These are phyloP conservation scores for Boletus rubroflammeus DNA, from an alignment of 768 basidiomycete genomes.

Conservation along the genomic window DNA sequence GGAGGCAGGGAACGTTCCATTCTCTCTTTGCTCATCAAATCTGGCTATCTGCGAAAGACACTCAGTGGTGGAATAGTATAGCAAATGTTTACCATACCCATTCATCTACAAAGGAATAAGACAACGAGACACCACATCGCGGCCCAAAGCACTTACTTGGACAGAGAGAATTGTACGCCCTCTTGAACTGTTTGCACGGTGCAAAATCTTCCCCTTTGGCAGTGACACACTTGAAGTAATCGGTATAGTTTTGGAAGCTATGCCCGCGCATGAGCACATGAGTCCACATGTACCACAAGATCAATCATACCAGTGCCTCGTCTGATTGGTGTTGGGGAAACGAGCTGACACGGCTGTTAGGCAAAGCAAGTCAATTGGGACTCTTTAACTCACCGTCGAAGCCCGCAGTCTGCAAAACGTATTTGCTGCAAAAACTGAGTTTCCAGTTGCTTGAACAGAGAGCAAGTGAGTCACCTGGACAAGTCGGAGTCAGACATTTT, in stretches of 20 bases:
- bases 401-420: constrained; percentile 88
- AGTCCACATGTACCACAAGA: not conserved
- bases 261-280: not conserved
- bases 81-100: constrained; percentile 56
- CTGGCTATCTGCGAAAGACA: constrained; percentile 57
- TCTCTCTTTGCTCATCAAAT: constrained; percentile 96
- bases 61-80: not conserved
- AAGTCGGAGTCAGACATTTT: constrained; percentile 62
- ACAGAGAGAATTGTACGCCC: constrained; percentile 93
- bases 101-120: constrained; percentile 58
- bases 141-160: constrained; percentile 67
- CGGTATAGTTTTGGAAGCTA: constrained; percentile 94
- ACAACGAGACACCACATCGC: not conserved
- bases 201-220: constrained; percentile 98
- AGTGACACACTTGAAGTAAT: constrained; percentile 96
- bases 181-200: constrained; percentile 99
- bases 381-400: constrained; percentile 69
- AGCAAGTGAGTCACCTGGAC: constrained; percentile 43
- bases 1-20: constrained; percentile 87
- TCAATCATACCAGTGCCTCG: constrained; percentile 80
- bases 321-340: constrained; percentile 92
- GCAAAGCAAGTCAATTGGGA: not conserved
- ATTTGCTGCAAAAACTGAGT: constrained; percentile 55
- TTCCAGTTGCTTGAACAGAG: not conserved
- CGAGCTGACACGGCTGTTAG: constrained; percentile 51